Percentiles rank a stretch among this genome's conserved stretches.
These are phyloP conservation scores for Limonium bicolor DNA, from an alignment of 148 eudicot genomes.

Conservation along the genomic window DNA sequence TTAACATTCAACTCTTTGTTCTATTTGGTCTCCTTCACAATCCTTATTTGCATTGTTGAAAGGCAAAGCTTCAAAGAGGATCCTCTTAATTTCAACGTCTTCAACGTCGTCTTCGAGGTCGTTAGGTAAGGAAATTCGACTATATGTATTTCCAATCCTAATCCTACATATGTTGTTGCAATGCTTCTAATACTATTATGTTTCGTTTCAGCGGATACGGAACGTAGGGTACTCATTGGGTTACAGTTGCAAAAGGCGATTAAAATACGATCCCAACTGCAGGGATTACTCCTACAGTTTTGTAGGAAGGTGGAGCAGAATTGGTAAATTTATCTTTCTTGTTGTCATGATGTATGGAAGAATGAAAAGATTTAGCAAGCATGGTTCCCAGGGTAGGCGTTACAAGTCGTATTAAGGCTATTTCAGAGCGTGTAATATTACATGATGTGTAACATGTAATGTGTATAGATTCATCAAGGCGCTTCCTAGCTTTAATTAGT, in stretches of 20 bases:
- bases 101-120: constrained; percentile 54
- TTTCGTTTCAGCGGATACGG: constrained; percentile 55
- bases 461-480: no score
- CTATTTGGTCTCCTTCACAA: constrained; percentile 31
- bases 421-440: no score
- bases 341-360: constrained; percentile 66
- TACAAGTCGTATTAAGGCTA: no score
- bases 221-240: constrained; percentile 64
- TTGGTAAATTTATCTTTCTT: constrained; percentile 40
- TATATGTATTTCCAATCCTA: background rate
- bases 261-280: constrained; percentile 27
- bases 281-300: constrained; percentile 35
- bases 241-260: constrained; percentile 36
- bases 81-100: constrained; percentile 62
- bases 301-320: constrained; percentile 47
- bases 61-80: constrained; percentile 38
- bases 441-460: no score
- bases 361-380: constrained; percentile 37
- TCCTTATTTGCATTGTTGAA: constrained; percentile 53
- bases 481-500: no score
- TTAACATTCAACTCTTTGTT: no score
- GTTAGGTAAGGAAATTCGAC: constrained; percentile 24
- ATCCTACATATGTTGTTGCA: background rate
- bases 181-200: background rate
- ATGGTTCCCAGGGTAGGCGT: constrained; percentile 52